Evolutionary conservation across 2,329 filamentous ascomycete genomes (phyloP), one percentile per base, ranked within the genome.

Genomic region (Colletotrichum somersetense): DNA sequence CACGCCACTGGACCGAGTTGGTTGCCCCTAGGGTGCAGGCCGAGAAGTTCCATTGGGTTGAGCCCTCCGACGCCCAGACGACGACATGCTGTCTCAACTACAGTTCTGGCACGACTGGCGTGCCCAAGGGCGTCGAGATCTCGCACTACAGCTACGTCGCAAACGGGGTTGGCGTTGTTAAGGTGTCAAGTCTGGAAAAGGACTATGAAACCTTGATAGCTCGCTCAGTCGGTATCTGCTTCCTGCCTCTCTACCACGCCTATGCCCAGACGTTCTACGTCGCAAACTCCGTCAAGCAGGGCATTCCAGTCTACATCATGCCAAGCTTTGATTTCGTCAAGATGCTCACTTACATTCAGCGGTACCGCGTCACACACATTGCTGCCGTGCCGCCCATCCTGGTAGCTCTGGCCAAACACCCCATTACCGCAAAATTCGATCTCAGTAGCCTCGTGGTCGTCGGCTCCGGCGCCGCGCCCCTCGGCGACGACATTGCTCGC

Each of bases 41-140:
- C 1, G 80, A 83, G 2, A 78, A 77, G 2, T 95, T 92, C 79
- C 80, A 82, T 59, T 96, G 93, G 93, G 79, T 87, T 20, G 86
- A 91, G 70, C 86, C 85, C 0, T 79, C 82, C 0, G 83, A 87
- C 52, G 81, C 89, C 2, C 85, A 85, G 70, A 80, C 82, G 33
- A 85, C 86, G 6, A 88, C 89, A 1, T 89, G 91, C 75, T 91
- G 89, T 33, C 87, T 97, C 73, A 96, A 97, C 80, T 97, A 96
- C 81, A 93, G 90, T 74, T 91, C 89, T 40, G 90, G 93, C 14
- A 95, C 92, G 1, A 97, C 94, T 0, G 94, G 94, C 8, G 86
- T 94, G 5, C 93, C 94, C 12, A 97, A 97, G 79, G 94, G 94
- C 14, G 94, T 96, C 18, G 90, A 93, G 81, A 92, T 96, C 74